Percentiles rank a stretch among this genome's conserved stretches.
Conservation (phyloP, 257 asterid genomes). For the Apocynum venetum region DNA sequence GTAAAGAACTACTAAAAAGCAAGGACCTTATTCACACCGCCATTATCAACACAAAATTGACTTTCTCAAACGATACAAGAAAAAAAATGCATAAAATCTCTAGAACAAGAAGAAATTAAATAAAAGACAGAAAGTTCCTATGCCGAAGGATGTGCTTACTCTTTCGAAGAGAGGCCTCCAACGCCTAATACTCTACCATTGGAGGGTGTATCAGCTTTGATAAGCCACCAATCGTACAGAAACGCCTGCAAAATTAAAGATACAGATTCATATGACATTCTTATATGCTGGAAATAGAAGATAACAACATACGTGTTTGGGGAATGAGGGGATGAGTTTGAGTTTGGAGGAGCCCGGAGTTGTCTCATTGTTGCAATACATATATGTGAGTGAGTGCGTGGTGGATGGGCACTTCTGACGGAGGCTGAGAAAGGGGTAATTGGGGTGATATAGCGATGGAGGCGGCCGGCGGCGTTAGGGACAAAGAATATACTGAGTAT, state of each 20-base stretch:
- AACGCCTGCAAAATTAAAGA: not conserved
- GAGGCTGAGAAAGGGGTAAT: not conserved
- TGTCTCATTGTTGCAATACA: not conserved
- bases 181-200: constrained; percentile 1
- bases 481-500: too few relatives aligned
- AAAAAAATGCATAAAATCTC: not conserved
- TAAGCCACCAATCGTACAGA: constrained; percentile 15
- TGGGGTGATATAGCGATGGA: not conserved
- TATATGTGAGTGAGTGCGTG: not conserved
- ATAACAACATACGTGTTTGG: not conserved
- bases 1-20: not conserved
- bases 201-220: not conserved
- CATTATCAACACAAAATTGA: not conserved
- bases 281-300: not conserved
- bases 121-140: not conserved
- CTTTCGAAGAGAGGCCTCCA: constrained; percentile 7
- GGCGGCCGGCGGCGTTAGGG: too few relatives aligned
- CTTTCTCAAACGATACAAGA: not conserved
- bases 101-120: not conserved
- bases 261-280: not conserved
- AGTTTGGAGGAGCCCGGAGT: not conserved
- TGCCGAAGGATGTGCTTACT: not conserved
- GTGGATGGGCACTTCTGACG: not conserved
- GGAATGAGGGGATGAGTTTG: not conserved
- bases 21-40: not conserved